Evolutionary conservation across 2,329 filamentous ascomycete species (phyloP).

Genomic region (Fusarium veterinarium): DNA sequence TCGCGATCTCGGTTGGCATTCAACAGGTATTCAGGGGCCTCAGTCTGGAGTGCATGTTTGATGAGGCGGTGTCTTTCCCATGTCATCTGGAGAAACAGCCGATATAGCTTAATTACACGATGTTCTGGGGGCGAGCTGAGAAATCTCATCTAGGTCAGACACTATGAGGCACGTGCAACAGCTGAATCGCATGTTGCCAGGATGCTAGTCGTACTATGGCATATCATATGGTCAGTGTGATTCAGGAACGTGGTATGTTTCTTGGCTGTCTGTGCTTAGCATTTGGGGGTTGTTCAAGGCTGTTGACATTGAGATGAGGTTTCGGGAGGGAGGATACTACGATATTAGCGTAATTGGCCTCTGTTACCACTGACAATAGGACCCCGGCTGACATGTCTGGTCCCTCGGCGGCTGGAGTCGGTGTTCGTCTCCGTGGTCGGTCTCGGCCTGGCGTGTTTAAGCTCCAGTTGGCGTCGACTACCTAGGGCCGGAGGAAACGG

Average conservation of each 20-base stretch:
- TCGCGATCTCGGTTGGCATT: constrained; percentile 10
- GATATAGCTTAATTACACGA: constrained; percentile 29
- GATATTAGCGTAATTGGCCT: neutral
- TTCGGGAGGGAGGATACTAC: neutral
- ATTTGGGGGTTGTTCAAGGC: neutral
- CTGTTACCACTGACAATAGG: neutral
- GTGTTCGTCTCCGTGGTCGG: constrained; percentile 27
- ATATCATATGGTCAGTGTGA: constrained; percentile 10
- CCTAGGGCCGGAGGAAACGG: constrained; percentile 36
- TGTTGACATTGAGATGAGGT: neutral
- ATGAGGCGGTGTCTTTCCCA: constrained; percentile 18
- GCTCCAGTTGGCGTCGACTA: constrained; percentile 32
- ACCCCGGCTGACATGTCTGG: neutral
- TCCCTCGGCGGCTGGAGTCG: constrained; percentile 28
- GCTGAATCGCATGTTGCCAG: constrained; percentile 41
- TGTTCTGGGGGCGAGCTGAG: constrained; percentile 23
- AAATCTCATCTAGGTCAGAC: constrained; percentile 23
- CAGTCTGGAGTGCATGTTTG: neutral
- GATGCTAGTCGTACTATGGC: constrained; percentile 38
- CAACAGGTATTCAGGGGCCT: constrained; percentile 2
- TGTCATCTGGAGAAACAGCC: constrained; percentile 11
- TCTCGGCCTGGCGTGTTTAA: constrained; percentile 39
- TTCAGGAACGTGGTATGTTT: constrained; percentile 6
- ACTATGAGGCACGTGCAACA: constrained; percentile 40
- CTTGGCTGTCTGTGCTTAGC: constrained; percentile 22